These are phyloP conservation scores for Trematosphaeria pertusa DNA, from an alignment of 2,329 filamentous ascomycete genomes.

Conservation along the genomic window DNA sequence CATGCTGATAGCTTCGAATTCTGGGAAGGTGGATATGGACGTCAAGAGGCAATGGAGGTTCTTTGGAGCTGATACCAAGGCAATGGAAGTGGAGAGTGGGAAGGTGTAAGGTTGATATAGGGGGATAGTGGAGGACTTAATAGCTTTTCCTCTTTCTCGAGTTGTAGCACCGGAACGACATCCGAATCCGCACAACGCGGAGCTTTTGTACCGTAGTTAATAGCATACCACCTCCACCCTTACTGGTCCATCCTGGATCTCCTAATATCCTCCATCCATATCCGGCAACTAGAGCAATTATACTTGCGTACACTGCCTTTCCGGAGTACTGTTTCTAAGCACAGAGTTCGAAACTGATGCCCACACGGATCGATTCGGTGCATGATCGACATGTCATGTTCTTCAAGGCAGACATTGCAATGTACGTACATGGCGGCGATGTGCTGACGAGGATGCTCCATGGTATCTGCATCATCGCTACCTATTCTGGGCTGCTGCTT, in stretches of 20 bases:
- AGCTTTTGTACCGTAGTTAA: too few species aligned
- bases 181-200: too few species aligned
- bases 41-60: slow-evolving; percentile 16
- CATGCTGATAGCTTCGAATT: slow-evolving; percentile 6
- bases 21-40: slow-evolving; percentile 8
- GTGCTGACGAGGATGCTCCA: neutral
- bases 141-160: too few species aligned
- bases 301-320: neutral
- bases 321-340: neutral
- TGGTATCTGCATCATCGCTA: too few species aligned
- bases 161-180: too few species aligned
- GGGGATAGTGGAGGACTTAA: too few species aligned
- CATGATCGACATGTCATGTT: slow-evolving; percentile 14
- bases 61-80: slow-evolving; percentile 14
- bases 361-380: slow-evolving; percentile 4
- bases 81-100: slow-evolving; percentile 1
- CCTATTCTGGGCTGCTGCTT: too few species aligned
- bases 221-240: too few species aligned
- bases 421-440: slow-evolving; percentile 14
- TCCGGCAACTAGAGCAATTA: neutral
- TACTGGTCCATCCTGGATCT: too few species aligned
- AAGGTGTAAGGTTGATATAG: too few species aligned
- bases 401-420: slow-evolving; percentile 22
- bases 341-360: slow-evolving; percentile 8
- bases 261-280: too few species aligned